Base-by-base conservation (phyloP, 306 rosid genomes). In the Alnus rubra region DNA sequence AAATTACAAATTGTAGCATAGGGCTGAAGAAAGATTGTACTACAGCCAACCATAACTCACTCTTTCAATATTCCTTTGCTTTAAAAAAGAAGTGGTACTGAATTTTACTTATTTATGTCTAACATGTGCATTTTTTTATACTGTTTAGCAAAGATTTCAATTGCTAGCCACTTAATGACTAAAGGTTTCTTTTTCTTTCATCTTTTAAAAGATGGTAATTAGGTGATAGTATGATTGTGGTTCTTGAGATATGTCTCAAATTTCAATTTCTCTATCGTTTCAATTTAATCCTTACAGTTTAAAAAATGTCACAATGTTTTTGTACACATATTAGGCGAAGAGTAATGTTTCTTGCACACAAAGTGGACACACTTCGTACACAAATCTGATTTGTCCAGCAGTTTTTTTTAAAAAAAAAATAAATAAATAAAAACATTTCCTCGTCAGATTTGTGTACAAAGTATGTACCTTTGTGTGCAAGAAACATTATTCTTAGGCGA, bases 21-120 rank as follows among this genome's bases (percentile, higher is more conserved):
- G 78, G 44, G 55, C 68, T 78, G 68, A 68, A 28, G 58, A 42
- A 50, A 51, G 39, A 62, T 30, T 48, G 35, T 10, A 76, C 65
- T 39, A 37, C 49, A 59, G 11, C 1, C 45, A 69, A 18, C 72
- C 69, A 37, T 48, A 18, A 12, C 7, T 39, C 9, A 14, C 12
- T 5, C 13, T 33, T 14, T 64, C 11, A 19, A 28, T 59, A 23
- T 16, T 35, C 19, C 7, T 64, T 35, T 35, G n/a, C 47, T 64
- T 64, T 64, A 4, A 14, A 59, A 33, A 63, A 12, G 45, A 63
- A 31, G 42, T 31, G 45, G 4, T 5, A 63, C 19, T 1, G 69
- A 35, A 18, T 35, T 37, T 35, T 16, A 14, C 5, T 65, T 37
- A 4, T 64, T 64, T 64, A 7, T 28, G 37, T 58, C 48, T 8